Evolutionary conservation across 2,329 filamentous ascomycete genomes (phyloP), one percentile per base, ranked within the genome.

Genomic region (Fusarium sp.): DNA sequence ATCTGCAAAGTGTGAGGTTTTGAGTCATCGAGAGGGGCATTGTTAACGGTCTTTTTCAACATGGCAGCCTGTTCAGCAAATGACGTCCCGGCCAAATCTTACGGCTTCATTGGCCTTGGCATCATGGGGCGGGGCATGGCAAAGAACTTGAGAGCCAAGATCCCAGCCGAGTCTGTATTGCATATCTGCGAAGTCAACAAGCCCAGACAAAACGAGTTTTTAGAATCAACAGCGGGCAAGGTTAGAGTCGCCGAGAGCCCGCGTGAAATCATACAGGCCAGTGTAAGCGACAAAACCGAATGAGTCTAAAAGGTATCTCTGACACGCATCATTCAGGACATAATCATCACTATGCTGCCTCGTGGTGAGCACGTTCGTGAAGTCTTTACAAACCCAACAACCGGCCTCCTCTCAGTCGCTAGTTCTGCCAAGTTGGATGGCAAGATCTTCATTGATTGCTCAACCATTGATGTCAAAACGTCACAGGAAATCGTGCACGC

Each of bases 121-220:
- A 75, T 79, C 3, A 79, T 79, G 78, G 77, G 79, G 5, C 79
- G 77, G 48, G 74, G 76, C 16, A 80, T 80, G 78, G 78, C 78
- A 2, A 78, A 74, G 65, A 80, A 79, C 56, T 68, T 80, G 1
- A 71, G 75, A 5, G 58, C 55, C 6, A 75, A 76, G 3, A 57
- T 80, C 6, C 63, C 64, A 2, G 30, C 65, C 4, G 59, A 68
- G 3, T 77, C 73, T 41, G 75, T 68, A 1, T 62, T 80, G 3
- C 68, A 78, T 30, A 71, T 80, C 47, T 79, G 78, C 37, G 78
- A 80, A 12, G 39, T 66, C 11, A 51, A 59, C 15, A 30, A 41
- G 8, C 12, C 34, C n/a, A 46, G 52, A 15, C 36, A n/a, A 6
- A 47, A 62, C 40, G 36, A 54, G 18, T 65, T 55, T 8, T 6